A percentile compares a stretch with the other conserved stretches of the same genome.
These are phyloP conservation scores for Heteromeles arbutifolia DNA, from an alignment of 306 rosid genomes.

Conservation along the genomic window DNA sequence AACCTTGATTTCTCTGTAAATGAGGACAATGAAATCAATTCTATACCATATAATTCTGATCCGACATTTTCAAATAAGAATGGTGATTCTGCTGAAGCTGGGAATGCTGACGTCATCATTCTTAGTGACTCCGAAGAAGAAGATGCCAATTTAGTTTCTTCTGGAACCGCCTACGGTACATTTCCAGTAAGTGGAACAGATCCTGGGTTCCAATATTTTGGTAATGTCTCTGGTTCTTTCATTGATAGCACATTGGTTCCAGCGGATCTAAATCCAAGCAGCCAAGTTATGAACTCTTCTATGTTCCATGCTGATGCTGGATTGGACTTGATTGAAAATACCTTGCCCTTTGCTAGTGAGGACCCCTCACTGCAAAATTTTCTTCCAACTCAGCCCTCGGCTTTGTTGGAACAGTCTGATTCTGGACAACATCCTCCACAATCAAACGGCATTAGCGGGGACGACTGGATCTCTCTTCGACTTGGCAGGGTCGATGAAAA, in stretches of 20 bases:
- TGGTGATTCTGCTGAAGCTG: neutral
- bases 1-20: neutral
- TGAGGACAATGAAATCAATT: constrained; percentile 8
- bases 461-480: constrained; percentile 17
- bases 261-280: neutral
- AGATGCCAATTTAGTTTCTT: constrained; percentile 6
- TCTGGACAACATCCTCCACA: neutral
- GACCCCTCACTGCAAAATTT: constrained; percentile 5
- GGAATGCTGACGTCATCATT: constrained; percentile 1
- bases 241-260: constrained; percentile 9
- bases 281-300: constrained; percentile 11
- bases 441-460: constrained; percentile 4
- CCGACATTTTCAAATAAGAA: neutral
- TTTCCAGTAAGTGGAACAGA: neutral
- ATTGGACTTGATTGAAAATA: constrained; percentile 12
- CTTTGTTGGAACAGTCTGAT: constrained; percentile 6
- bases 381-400: constrained; percentile 3
- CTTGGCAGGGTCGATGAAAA: constrained; percentile 4
- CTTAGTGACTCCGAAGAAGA: constrained; percentile 20
- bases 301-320: neutral
- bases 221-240: constrained; percentile 5
- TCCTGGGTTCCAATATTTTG: constrained; percentile 12
- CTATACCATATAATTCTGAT: neutral
- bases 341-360: constrained; percentile 3
- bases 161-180: neutral